Percentiles rank a stretch among this genome's conserved stretches.
Conservation (phyloP, 2,329 filamentous ascomycete species). For the Curvularia verruculosa region DNA sequence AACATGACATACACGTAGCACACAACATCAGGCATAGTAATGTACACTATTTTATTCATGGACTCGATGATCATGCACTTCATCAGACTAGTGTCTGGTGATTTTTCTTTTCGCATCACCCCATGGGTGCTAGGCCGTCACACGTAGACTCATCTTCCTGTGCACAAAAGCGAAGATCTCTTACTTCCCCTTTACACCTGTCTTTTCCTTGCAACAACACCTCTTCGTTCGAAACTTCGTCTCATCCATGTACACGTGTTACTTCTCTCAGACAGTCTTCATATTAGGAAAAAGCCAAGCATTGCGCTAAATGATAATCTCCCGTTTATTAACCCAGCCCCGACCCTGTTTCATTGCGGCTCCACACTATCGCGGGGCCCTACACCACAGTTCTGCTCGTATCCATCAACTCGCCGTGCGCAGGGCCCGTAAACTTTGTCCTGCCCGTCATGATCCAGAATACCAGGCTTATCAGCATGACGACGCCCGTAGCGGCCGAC, state of each 20-base stretch:
- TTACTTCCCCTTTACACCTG: background rate
- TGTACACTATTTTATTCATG: background rate
- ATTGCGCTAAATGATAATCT: background rate
- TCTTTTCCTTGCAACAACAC: background rate
- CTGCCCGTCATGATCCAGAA: constrained; percentile 61
- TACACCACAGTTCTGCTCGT: background rate
- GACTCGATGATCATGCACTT: background rate
- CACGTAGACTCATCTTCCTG: background rate
- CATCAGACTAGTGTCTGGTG: background rate
- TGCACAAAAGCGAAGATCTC: background rate
- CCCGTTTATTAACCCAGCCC: background rate
- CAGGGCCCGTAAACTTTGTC: constrained; percentile 59
- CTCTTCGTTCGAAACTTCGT: background rate
- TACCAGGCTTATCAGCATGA: constrained; percentile 57
- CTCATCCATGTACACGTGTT: background rate
- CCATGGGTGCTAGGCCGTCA: background rate
- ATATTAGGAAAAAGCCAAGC: background rate
- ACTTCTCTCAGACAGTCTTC: background rate
- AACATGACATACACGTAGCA: background rate
- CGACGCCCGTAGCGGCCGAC: constrained; percentile 61
- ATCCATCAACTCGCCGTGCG: background rate
- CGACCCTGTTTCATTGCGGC: background rate
- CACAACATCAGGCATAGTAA: background rate
- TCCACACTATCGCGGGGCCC: background rate
- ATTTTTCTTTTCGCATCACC: background rate